phyloP scores from a whole-genome alignment of 768 basidiomycete species.

The Coprinopsis sp. region DNA sequence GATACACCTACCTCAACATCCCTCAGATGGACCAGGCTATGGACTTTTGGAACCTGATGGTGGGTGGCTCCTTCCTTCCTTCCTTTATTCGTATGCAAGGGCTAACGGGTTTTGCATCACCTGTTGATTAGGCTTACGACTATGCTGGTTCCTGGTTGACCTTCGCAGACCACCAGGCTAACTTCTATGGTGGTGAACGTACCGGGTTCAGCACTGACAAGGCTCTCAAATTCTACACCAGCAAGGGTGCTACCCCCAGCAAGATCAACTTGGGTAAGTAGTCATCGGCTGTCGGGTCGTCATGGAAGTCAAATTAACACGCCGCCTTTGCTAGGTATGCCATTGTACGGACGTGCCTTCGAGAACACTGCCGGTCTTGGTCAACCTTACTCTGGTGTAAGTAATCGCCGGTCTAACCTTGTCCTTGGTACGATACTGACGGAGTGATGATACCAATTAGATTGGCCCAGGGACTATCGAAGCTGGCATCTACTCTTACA shows the following conservation, averaged over 20 bases:
- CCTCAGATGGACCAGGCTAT: constrained; percentile 62
- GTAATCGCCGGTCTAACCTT: constrained; percentile 10
- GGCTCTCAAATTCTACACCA: constrained; percentile 57
- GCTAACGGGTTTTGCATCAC: neutral
- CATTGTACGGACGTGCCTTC: constrained; percentile 77
- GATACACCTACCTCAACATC: constrained; percentile 55
- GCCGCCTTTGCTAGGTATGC: constrained; percentile 59
- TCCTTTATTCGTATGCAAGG: neutral
- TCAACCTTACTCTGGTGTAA: constrained; percentile 60
- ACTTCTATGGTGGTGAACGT: constrained; percentile 60
- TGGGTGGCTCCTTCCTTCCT: constrained; percentile 15
- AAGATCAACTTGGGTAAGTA: constrained; percentile 64
- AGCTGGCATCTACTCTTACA: constrained; percentile 76
- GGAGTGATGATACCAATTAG: constrained; percentile 25
- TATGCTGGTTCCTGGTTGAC: constrained; percentile 76
- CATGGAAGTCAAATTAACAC: too few species aligned
- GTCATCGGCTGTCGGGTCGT: too few species aligned
- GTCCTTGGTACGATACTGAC: neutral
- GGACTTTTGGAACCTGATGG: constrained; percentile 83
- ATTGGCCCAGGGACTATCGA: constrained; percentile 69
- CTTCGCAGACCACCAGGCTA: constrained; percentile 53
- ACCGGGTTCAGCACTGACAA: constrained; percentile 65
- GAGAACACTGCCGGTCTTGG: constrained; percentile 67
- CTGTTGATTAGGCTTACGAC: constrained; percentile 53
- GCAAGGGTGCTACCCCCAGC: constrained; percentile 53